These are phyloP conservation scores for Magnaporthiopsis incrustans DNA, from an alignment of 2,329 filamentous ascomycete genomes.

Conservation along the genomic window DNA sequence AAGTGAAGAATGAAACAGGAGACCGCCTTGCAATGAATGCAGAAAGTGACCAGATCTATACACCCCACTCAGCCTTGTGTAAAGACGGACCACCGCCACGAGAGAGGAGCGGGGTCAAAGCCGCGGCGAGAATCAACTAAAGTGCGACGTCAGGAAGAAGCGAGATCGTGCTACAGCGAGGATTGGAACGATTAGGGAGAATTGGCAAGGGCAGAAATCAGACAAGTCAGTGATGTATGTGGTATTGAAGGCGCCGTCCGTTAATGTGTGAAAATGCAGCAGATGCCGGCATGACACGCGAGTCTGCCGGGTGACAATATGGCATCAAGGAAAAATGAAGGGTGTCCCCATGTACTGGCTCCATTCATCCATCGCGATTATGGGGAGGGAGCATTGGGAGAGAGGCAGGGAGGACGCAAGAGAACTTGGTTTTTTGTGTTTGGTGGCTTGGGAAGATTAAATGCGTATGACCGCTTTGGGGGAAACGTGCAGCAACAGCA, in stretches of 20 bases:
- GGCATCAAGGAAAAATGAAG: neutral
- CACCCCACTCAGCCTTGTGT: neutral
- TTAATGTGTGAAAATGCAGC: conserved; percentile 1
- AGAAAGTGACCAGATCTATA: neutral
- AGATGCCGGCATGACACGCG: neutral
- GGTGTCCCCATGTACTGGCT: neutral
- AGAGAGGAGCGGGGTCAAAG: too few species aligned
- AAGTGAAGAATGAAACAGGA: neutral
- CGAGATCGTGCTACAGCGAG: neutral
- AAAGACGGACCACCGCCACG: neutral
- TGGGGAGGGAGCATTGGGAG: neutral
- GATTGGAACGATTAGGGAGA: neutral
- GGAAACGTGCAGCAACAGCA: neutral
- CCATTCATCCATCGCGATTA: neutral
- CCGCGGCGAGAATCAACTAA: neutral
- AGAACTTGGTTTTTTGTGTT: neutral
- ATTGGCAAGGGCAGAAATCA: neutral
- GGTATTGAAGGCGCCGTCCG: neutral
- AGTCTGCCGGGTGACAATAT: neutral
- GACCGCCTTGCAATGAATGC: neutral
- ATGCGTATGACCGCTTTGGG: neutral
- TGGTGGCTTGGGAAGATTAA: neutral
- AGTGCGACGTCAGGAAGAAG: neutral
- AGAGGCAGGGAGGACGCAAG: neutral
- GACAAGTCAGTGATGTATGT: neutral